These are phyloP conservation scores for Phytopythium mirpurense DNA, from an alignment of 352 stramenopile genomes.

Conservation along the genomic window DNA sequence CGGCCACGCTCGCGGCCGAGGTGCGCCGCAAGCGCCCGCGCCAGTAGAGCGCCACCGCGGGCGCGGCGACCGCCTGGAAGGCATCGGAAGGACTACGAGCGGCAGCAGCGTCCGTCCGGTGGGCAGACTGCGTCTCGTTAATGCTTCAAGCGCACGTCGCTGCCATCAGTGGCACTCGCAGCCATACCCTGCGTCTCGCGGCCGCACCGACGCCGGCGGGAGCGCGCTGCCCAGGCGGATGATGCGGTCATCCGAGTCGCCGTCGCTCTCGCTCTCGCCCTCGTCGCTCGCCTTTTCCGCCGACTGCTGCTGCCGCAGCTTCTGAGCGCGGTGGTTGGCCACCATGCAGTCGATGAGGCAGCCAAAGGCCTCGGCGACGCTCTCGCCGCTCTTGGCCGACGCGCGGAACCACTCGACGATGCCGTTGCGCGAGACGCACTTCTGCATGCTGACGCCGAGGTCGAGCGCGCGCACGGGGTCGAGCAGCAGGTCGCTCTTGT, in stretches of 20 bases:
- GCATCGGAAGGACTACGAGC: too few species aligned
- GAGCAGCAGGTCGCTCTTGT: conserved; percentile 80
- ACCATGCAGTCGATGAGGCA: conserved; percentile 66
- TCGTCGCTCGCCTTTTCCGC: background rate
- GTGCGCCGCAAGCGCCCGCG: conserved; percentile 72
- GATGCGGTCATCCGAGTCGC: conserved; percentile 18
- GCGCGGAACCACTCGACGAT: conserved; percentile 78
- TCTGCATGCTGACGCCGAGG: conserved; percentile 81
- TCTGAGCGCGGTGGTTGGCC: conserved; percentile 27
- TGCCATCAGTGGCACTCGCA: conserved; percentile 51
- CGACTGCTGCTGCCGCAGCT: conserved; percentile 11
- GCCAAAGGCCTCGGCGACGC: conserved; percentile 51
- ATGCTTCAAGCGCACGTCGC: too few species aligned
- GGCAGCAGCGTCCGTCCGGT: too few species aligned
- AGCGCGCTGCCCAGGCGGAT: conserved; percentile 40
- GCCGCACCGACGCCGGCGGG: conserved; percentile 14
- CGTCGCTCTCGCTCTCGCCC: conserved; percentile 3
- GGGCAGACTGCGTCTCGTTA: too few species aligned
- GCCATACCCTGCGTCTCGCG: conserved; percentile 22
- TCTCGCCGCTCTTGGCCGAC: conserved; percentile 69
- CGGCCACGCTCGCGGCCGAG: conserved; percentile 70
- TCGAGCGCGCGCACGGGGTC: conserved; percentile 65
- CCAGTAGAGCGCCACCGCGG: conserved; percentile 16
- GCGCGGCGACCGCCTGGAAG: too few species aligned
- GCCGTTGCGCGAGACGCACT: conserved; percentile 64